Evolutionary conservation across 495 filamentous ascomycete genomes (phyloP).

Genomic region (Aspergillus indologenus): DNA sequence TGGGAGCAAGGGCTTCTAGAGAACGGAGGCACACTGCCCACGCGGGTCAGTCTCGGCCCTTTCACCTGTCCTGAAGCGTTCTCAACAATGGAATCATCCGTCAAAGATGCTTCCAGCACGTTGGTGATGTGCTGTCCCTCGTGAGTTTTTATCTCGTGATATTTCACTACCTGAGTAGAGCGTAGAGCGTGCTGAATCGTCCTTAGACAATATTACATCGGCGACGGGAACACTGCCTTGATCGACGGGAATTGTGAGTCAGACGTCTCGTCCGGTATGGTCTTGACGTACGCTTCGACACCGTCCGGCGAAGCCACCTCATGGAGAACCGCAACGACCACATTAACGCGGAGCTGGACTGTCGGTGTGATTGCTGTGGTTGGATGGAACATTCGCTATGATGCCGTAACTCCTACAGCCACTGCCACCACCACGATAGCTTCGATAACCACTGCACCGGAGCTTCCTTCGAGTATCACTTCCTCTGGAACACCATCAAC

Average conservation of each 20-base stretch:
- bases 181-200: neutral
- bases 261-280: slow-evolving; percentile 10
- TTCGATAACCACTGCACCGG: too few relatives aligned
- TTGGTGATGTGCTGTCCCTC: too few relatives aligned
- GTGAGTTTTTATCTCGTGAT: too few relatives aligned
- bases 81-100: neutral
- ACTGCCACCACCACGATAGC: too few relatives aligned
- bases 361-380: too few relatives aligned
- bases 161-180: too few relatives aligned
- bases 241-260: slow-evolving; percentile 5
- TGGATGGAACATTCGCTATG: too few relatives aligned
- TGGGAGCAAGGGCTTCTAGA: slow-evolving; percentile 9
- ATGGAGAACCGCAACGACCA: neutral
- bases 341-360: too few relatives aligned
- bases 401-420: too few relatives aligned
- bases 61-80: slow-evolving; percentile 9
- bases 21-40: neutral
- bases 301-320: neutral
- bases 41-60: slow-evolving; percentile 9
- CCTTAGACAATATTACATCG: slow-evolving; percentile 6
- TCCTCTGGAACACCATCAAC: too few relatives aligned
- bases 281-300: slow-evolving; percentile 9
- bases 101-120: too few relatives aligned
- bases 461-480: too few relatives aligned
- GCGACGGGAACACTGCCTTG: neutral